These are phyloP conservation scores for Knufia petricola DNA, from an alignment of 2,329 filamentous ascomycete species.

Conservation along the genomic window DNA sequence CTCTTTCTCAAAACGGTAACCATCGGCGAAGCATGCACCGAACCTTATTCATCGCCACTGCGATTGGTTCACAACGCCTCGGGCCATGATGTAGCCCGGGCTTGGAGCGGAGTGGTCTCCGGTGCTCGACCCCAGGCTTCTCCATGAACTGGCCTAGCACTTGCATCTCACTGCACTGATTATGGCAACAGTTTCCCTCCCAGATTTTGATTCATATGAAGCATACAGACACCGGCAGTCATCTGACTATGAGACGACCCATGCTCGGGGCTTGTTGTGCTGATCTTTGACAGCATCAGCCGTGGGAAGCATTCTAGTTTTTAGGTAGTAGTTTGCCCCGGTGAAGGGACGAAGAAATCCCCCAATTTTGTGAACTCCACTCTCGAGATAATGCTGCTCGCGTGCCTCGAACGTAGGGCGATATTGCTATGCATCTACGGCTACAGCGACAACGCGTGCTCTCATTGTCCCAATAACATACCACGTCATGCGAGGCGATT, in stretches of 20 bases:
- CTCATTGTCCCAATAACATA: not conserved
- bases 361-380: not conserved
- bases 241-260: too few relatives aligned
- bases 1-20: not conserved
- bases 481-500: too few relatives aligned
- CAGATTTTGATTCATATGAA: too few relatives aligned
- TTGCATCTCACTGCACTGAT: too few relatives aligned
- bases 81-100: not conserved
- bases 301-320: too few relatives aligned
- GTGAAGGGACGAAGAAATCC: not conserved
- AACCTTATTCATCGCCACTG: not conserved
- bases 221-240: too few relatives aligned
- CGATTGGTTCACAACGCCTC: not conserved
- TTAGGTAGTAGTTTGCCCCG: too few relatives aligned
- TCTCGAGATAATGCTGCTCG: not conserved
- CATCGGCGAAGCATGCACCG: slow-evolving; percentile 6
- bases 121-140: not conserved
- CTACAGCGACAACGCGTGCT: not conserved
- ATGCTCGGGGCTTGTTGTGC: too few relatives aligned
- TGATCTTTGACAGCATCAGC: too few relatives aligned
- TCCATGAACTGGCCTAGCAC: not conserved
- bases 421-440: too few relatives aligned
- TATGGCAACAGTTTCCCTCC: too few relatives aligned
- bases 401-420: too few relatives aligned
- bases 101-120: slow-evolving; percentile 1